phyloP scores from a whole-genome alignment of 2,329 filamentous ascomycete genomes.

The Elsinoe fawcettii region DNA sequence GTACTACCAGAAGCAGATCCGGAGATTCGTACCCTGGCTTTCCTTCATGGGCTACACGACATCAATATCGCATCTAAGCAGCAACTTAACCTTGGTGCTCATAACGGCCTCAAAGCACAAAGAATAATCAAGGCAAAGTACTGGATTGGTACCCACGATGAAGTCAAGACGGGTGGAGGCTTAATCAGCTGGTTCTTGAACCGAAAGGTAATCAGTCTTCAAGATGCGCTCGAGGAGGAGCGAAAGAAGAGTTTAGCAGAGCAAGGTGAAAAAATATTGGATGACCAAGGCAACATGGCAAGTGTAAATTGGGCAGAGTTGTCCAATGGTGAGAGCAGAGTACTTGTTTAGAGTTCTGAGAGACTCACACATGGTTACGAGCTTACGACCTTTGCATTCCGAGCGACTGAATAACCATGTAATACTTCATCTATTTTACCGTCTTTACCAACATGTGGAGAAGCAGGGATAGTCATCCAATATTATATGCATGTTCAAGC shows the following conservation, averaged over 20 bases:
- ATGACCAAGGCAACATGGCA: slow-evolving; percentile 25
- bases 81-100: slow-evolving; percentile 57
- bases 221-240: slow-evolving; percentile 43
- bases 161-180: slow-evolving; percentile 53
- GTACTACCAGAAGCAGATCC: slow-evolving; percentile 40
- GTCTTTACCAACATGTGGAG: neutral
- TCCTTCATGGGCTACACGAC: slow-evolving; percentile 59
- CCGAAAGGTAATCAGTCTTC: slow-evolving; percentile 35
- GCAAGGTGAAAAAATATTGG: slow-evolving; percentile 29
- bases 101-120: slow-evolving; percentile 53
- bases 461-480: neutral
- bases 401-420: neutral
- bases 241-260: slow-evolving; percentile 38
- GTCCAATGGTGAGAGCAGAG: slow-evolving; percentile 48
- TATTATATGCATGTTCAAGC: slow-evolving; percentile 7
- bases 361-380: neutral
- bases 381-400: slow-evolving; percentile 1
- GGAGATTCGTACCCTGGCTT: slow-evolving; percentile 46
- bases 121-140: slow-evolving; percentile 48
- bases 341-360: slow-evolving; percentile 30
- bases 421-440: neutral
- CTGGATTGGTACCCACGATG: slow-evolving; percentile 60
- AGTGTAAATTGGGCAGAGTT: slow-evolving; percentile 46
- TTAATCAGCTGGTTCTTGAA: slow-evolving; percentile 46
- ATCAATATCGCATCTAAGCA: slow-evolving; percentile 43